Percentiles rank a stretch among this genome's conserved stretches.
These are phyloP conservation scores for Rubus parviflorus DNA, from an alignment of 306 rosid species.

Conservation along the genomic window DNA sequence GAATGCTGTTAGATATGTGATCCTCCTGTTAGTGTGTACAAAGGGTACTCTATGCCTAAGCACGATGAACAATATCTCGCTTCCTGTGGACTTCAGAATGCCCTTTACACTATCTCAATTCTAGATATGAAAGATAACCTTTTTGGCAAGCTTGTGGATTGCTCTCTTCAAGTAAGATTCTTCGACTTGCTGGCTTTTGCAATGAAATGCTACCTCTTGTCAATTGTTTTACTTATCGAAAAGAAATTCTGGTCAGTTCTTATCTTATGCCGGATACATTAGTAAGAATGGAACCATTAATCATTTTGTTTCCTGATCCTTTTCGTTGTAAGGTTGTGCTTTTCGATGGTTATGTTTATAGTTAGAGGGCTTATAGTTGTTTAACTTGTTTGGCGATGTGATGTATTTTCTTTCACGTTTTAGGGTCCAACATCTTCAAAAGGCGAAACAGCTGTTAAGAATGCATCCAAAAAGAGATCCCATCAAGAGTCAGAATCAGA, in stretches of 20 bases:
- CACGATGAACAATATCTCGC: slow-evolving; percentile 63
- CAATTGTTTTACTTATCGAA: no score
- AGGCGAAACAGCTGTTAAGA: slow-evolving; percentile 47
- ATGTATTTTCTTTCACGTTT: background rate
- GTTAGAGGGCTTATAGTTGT: background rate
- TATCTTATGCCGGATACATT: no score
- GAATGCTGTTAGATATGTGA: slow-evolving; percentile 57
- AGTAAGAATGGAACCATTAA: no score
- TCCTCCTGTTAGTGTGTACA: slow-evolving; percentile 88
- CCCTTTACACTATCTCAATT: slow-evolving; percentile 72
- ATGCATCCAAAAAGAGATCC: slow-evolving; percentile 61
- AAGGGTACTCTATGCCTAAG: slow-evolving; percentile 64
- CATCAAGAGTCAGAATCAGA: slow-evolving; percentile 36
- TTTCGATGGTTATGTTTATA: background rate
- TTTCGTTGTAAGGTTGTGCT: background rate
- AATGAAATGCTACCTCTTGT: background rate
- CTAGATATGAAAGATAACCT: slow-evolving; percentile 70
- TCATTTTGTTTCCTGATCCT: background rate
- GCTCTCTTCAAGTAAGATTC: slow-evolving; percentile 57
- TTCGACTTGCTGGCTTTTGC: background rate
- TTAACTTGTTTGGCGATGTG: slow-evolving; percentile 15
- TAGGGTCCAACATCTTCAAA: slow-evolving; percentile 59
- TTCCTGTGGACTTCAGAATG: slow-evolving; percentile 74
- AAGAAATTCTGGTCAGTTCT: no score
- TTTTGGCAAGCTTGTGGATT: slow-evolving; percentile 63